Base-by-base conservation (phyloP, 139 green algal genomes). In the Eudorina sp. region DNA sequence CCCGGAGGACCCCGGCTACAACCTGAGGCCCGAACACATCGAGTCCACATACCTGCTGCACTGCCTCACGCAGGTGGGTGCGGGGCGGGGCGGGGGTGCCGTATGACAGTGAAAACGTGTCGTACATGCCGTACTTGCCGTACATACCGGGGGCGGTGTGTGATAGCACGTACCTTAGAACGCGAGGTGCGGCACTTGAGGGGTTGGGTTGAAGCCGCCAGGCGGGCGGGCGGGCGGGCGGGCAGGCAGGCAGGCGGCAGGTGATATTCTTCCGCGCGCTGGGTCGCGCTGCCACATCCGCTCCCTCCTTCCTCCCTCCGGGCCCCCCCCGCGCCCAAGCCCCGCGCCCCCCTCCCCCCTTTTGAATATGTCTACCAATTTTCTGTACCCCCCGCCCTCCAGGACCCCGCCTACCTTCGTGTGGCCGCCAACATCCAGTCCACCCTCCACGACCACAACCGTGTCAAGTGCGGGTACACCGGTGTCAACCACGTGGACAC, bases 41-140 rank as follows among this genome's bases (percentile, higher is more conserved):
- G 98, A 99, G 94, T 96, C 90, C 69, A 97, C 96, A 3, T 99
- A 94, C 91, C 76, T 97, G 88, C 92, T 99, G 83, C 92, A 97
- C 66, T 85, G 93, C 25, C 89, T 94, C 29, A 98, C 95, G 34
- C 66, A 88, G 82, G 82, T 88, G n/a, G n/a, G n/a, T n/a, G n/a
- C n/a, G n/a, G n/a, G n/a, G n/a, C n/a, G n/a, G n/a, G n/a, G n/a
- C 6, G 27, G 38, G 77, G 29, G 58, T n/a, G n/a, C n/a, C n/a
- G n/a, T n/a, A n/a, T n/a, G n/a, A n/a, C n/a, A n/a, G n/a, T n/a
- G n/a, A n/a, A n/a, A n/a, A n/a, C n/a, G n/a, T n/a, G n/a, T n/a
- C n/a, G n/a, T n/a, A n/a, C n/a, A n/a, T n/a, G n/a, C n/a, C n/a
- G n/a, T n/a, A n/a, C n/a, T n/a, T n/a, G n/a, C n/a, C n/a, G n/a